Conservation (phyloP, 176 grass and related monocot species). For the Calamus simplicifolius region DNA sequence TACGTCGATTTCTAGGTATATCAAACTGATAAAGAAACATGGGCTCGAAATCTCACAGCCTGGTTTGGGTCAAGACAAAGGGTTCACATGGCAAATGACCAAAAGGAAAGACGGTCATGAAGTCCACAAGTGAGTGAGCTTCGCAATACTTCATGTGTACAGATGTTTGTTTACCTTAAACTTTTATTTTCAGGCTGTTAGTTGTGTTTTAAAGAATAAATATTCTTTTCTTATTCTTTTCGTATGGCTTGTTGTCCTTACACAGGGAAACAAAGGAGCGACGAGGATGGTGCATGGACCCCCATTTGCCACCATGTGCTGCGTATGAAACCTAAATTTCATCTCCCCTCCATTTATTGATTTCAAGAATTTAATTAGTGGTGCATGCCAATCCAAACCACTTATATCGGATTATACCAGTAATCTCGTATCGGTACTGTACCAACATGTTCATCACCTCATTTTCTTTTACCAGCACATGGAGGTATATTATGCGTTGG, state of each 20-base stretch:
- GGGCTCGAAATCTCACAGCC: conserved; percentile 95
- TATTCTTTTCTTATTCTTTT: conserved; percentile 1
- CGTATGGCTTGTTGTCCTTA: not conserved
- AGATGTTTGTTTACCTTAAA: no score
- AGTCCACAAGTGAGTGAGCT: conserved; percentile 95
- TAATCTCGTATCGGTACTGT: no score
- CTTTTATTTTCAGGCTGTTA: no score
- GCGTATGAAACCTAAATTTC: conserved; percentile 43
- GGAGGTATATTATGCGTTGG: no score
- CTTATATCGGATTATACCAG: no score
- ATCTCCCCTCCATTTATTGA: not conserved
- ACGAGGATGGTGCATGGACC: conserved; percentile 90
- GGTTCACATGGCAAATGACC: conserved; percentile 98
- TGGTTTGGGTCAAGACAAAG: conserved; percentile 83
- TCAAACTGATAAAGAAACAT: conserved; percentile 95
- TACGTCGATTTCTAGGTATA: conserved; percentile 47
- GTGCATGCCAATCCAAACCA: no score
- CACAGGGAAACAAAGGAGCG: conserved; percentile 86
- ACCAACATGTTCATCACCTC: no score
- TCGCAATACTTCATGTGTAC: not conserved
- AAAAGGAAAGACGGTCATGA: conserved; percentile 75
- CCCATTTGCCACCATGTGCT: conserved; percentile 95
- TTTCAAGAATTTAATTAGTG: no score
- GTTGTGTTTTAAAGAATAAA: conserved; percentile 2
- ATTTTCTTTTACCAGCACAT: no score